phyloP scores from a whole-genome alignment of 73 alveolate species.

The Strombidium stylifer region DNA sequence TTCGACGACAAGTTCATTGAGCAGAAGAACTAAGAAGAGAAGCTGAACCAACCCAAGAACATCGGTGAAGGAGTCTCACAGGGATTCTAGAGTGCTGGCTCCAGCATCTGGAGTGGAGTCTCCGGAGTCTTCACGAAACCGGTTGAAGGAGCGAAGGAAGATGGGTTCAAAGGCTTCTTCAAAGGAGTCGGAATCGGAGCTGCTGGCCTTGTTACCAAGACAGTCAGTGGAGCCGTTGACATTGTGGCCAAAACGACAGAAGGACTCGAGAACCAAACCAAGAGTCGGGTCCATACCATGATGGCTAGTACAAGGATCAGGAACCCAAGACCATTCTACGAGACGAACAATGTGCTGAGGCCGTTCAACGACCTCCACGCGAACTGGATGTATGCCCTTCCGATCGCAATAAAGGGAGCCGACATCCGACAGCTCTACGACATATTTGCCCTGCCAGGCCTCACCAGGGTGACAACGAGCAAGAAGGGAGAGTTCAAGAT shows the following conservation, averaged over 20 bases:
- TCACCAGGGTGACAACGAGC: too few species aligned
- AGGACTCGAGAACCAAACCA: slow-evolving; percentile 87
- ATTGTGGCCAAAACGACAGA: slow-evolving; percentile 93
- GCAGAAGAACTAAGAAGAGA: slow-evolving; percentile 75
- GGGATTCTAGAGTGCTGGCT: slow-evolving; percentile 70
- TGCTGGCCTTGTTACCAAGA: slow-evolving; percentile 95
- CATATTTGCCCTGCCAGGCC: too few species aligned
- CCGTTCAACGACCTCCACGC: slow-evolving; percentile 73
- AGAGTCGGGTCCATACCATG: slow-evolving; percentile 68
- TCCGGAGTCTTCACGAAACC: slow-evolving; percentile 95
- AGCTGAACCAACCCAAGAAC: slow-evolving; percentile 87
- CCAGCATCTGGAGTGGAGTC: slow-evolving; percentile 78
- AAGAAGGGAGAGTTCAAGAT: too few species aligned
- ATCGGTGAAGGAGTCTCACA: slow-evolving; percentile 86
- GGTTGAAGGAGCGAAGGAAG: slow-evolving; percentile 81
- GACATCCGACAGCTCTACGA: too few species aligned
- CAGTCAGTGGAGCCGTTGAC: slow-evolving; percentile 96
- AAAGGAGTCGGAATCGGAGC: slow-evolving; percentile 93
- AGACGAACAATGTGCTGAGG: slow-evolving; percentile 60
- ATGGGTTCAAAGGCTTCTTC: slow-evolving; percentile 83
- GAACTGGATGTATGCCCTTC: too few species aligned
- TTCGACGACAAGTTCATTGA: slow-evolving; percentile 84
- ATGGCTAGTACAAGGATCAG: slow-evolving; percentile 69
- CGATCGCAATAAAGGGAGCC: too few species aligned
- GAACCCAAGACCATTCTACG: slow-evolving; percentile 92